These are phyloP conservation scores for Heterobasidion annosum DNA, from an alignment of 1,284 basidiomycete species.

Conservation along the genomic window DNA sequence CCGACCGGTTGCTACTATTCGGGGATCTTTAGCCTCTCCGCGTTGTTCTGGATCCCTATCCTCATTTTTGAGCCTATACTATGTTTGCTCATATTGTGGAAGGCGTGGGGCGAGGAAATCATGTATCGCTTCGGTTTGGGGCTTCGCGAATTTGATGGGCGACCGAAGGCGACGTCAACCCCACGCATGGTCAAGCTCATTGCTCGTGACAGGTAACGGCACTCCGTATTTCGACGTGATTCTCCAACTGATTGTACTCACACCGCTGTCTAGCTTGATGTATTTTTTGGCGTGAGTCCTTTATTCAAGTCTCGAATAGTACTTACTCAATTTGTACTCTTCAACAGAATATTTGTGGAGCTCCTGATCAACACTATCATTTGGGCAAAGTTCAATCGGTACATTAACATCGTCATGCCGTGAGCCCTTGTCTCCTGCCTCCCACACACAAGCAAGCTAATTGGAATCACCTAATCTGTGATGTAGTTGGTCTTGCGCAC, in stretches of 20 bases:
- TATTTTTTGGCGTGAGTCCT: conserved; percentile 13
- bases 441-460: neutral
- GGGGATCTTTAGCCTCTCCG: conserved; percentile 16
- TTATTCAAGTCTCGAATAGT: neutral
- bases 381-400: conserved; percentile 15
- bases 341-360: conserved; percentile 14
- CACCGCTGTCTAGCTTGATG: conserved; percentile 8
- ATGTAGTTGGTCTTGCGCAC: conserved; percentile 17
- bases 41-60: conserved; percentile 8
- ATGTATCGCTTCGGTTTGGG: neutral
- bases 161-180: neutral
- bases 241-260: neutral
- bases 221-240: neutral
- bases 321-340: neutral
- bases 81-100: conserved; percentile 16
- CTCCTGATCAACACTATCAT: conserved; percentile 15
- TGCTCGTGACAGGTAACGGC: conserved; percentile 12
- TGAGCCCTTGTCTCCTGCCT: conserved; percentile 6
- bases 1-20: conserved; percentile 18
- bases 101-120: conserved; percentile 10
- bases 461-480: neutral
- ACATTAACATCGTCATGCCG: conserved; percentile 20
- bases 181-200: conserved; percentile 7
- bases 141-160: neutral
- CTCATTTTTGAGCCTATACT: conserved; percentile 16